These are phyloP conservation scores for Neostapfia colusana DNA, from an alignment of 176 grass and related monocot genomes.

Conservation along the genomic window DNA sequence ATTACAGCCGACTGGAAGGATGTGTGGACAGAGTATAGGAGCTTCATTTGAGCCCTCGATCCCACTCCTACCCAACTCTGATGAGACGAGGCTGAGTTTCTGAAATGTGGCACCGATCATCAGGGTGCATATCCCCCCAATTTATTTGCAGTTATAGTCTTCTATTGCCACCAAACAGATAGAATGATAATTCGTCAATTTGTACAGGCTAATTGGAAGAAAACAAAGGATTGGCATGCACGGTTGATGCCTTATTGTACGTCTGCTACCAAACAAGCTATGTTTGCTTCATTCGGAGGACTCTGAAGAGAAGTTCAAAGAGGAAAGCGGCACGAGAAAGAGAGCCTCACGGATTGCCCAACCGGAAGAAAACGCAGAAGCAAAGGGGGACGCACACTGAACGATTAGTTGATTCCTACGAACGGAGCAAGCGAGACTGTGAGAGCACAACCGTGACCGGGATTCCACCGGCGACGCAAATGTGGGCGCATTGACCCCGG, in stretches of 20 bases:
- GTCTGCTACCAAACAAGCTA: neutral
- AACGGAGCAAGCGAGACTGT: neutral
- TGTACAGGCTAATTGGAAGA: neutral
- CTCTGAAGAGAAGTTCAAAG: neutral
- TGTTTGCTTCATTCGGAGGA: slow-evolving; percentile 20
- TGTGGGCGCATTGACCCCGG: neutral
- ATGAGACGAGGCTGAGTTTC: neutral
- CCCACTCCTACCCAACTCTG: neutral
- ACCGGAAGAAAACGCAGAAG: neutral
- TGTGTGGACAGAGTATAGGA: neutral
- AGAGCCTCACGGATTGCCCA: neutral
- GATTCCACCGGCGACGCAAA: neutral
- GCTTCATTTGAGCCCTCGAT: slow-evolving; percentile 10
- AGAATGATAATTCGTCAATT: neutral
- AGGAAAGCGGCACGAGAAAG: neutral
- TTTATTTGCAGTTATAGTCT: neutral
- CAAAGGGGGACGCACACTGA: neutral
- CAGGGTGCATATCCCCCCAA: neutral
- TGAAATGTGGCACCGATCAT: slow-evolving; percentile 8
- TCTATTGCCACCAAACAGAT: neutral
- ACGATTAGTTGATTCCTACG: neutral
- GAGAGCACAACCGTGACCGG: too few species aligned
- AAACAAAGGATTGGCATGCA: neutral
- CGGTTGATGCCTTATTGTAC: neutral
- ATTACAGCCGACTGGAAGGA: slow-evolving; percentile 31